phyloP scores from a whole-genome alignment of 306 rosid genomes.

The Psophocarpus tetragonolobus region DNA sequence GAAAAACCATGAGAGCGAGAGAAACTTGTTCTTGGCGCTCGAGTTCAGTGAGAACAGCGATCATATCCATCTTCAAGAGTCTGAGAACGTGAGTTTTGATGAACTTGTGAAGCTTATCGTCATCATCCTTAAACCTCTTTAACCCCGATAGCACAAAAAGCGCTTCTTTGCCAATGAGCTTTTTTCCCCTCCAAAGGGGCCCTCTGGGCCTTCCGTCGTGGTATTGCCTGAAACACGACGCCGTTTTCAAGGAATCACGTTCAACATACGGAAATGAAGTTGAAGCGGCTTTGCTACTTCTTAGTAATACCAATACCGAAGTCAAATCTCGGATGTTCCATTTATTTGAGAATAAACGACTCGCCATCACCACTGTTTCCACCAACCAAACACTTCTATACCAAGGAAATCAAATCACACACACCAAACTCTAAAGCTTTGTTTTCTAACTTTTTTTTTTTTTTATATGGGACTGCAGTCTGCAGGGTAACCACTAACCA shows the following conservation, averaged over 20 bases:
- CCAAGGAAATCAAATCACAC: not conserved
- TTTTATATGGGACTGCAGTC: no score
- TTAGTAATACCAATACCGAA: constrained; percentile 36
- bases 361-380: constrained; percentile 50
- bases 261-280: constrained; percentile 22
- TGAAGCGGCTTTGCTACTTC: constrained; percentile 10
- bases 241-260: constrained; percentile 26
- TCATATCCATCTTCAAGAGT: constrained; percentile 79
- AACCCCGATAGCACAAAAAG: constrained; percentile 69
- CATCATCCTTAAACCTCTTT: constrained; percentile 79
- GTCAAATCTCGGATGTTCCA: constrained; percentile 35
- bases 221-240: constrained; percentile 50
- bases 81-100: constrained; percentile 64
- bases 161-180: constrained; percentile 89
- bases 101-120: constrained; percentile 73
- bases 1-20: constrained; percentile 74
- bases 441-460: no score
- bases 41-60: constrained; percentile 84
- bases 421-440: no score
- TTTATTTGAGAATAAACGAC: constrained; percentile 49
- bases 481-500: no score
- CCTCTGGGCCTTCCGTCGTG: constrained; percentile 98
- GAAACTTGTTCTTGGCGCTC: constrained; percentile 91
- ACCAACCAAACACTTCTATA: not conserved
- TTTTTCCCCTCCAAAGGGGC: constrained; percentile 95